phyloP scores from a whole-genome alignment of 1,139 yeast genomes.

The Yamadazyma dushanensis region DNA sequence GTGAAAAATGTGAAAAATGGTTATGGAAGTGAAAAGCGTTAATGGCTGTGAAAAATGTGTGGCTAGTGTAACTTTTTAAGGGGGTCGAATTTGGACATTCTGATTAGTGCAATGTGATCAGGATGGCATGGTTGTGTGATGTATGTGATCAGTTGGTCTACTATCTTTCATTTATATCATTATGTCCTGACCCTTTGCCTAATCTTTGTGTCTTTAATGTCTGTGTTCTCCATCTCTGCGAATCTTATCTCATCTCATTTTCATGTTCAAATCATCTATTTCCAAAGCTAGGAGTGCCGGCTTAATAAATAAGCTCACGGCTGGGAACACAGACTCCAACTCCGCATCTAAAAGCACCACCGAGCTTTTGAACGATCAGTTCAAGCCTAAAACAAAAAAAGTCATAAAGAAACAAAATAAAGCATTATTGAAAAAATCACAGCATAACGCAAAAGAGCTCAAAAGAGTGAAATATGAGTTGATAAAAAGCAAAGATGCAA shows the following conservation, averaged over 20 bases:
- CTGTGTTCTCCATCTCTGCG: too few relatives aligned
- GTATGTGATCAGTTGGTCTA: too few relatives aligned
- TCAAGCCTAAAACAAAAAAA: conserved; percentile 18
- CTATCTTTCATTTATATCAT: too few relatives aligned
- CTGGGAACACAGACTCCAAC: conserved; percentile 1
- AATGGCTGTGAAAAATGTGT: too few relatives aligned
- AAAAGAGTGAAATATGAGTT: conserved; percentile 54
- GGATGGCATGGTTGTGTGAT: too few relatives aligned
- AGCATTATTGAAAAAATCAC: conserved; percentile 25
- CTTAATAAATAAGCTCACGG: conserved; percentile 11
- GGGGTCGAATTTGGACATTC: too few relatives aligned
- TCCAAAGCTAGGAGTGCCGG: conserved; percentile 10
- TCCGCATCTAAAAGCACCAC: conserved; percentile 21
- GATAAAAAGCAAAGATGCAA: conserved; percentile 32
- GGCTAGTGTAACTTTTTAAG: too few relatives aligned
- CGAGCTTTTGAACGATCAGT: conserved; percentile 38
- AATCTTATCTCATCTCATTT: conserved; percentile 10
- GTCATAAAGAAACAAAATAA: conserved; percentile 30
- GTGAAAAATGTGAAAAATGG: too few relatives aligned
- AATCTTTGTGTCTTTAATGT: too few relatives aligned
- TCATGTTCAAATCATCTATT: conserved; percentile 11
- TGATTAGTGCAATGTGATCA: too few relatives aligned
- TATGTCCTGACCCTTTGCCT: too few relatives aligned
- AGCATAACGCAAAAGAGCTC: conserved; percentile 40
- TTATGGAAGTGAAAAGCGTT: too few relatives aligned